phyloP scores from a whole-genome alignment of 208 protist species.

The Wallacemonas sp. region DNA sequence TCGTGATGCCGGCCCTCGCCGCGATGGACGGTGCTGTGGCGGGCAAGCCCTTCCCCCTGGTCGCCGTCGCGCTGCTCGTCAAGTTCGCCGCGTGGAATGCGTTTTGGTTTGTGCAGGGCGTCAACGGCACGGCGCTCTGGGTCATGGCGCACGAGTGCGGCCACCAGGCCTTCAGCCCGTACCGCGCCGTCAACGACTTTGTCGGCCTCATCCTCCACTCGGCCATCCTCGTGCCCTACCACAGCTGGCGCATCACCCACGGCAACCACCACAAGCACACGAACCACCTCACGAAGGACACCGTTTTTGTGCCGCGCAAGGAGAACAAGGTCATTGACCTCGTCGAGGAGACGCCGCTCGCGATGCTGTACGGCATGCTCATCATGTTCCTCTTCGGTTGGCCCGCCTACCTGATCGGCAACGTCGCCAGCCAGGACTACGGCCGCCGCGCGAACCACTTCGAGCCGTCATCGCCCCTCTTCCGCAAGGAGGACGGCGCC shows the following conservation, averaged over 20 bases:
- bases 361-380: conserved; percentile 46
- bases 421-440: conserved; percentile 78
- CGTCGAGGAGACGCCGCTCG: conserved; percentile 73
- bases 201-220: conserved; percentile 92
- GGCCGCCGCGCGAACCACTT: conserved; percentile 81
- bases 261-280: conserved; percentile 95
- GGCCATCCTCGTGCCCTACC: conserved; percentile 90
- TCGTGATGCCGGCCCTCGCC: conserved; percentile 36
- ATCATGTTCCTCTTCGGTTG: conserved; percentile 89
- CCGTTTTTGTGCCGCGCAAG: conserved; percentile 80
- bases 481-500: conserved; percentile 64
- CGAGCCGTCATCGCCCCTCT: conserved; percentile 79
- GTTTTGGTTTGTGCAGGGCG: conserved; percentile 88
- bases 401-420: conserved; percentile 87
- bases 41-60: conserved; percentile 3
- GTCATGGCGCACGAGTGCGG: conserved; percentile 96
- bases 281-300: conserved; percentile 93
- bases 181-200: conserved; percentile 77
- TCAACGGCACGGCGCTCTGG: conserved; percentile 90
- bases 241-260: conserved; percentile 93
- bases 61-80: conserved; percentile 25
- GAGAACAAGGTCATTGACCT: conserved; percentile 60
- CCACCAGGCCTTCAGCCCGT: conserved; percentile 90
- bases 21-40: conserved; percentile 28
- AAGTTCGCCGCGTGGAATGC: conserved; percentile 55